Conservation (phyloP, 768 basidiomycete genomes). For the Naganishia vishniacii region DNA sequence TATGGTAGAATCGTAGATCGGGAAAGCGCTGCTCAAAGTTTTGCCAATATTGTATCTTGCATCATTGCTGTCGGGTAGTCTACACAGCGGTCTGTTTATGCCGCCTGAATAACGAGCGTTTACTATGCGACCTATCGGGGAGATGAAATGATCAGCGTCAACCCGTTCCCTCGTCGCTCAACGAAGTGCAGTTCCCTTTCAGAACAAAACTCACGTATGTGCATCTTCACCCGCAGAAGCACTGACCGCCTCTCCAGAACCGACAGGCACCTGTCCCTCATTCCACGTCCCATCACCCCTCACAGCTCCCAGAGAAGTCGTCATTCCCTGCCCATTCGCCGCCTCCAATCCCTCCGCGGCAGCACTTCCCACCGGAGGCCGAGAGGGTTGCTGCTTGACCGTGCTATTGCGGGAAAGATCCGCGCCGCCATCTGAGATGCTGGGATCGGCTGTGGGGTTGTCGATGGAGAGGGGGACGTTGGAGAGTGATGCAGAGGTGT, state of each 20-base stretch:
- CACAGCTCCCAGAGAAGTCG: not conserved
- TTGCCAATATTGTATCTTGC: not conserved
- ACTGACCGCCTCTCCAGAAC: not conserved
- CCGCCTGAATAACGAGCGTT: constrained; percentile 1
- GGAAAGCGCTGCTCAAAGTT: no score
- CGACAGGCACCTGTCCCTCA: not conserved
- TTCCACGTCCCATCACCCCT: not conserved
- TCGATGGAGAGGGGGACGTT: not conserved
- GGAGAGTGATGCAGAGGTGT: not conserved
- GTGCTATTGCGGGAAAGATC: not conserved
- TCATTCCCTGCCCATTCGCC: constrained; percentile 3
- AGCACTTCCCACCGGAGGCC: not conserved
- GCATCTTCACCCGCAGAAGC: not conserved
- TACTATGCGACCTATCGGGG: not conserved
- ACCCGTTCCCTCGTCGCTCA: not conserved
- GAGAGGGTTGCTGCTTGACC: not conserved
- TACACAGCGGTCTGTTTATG: constrained; percentile 3
- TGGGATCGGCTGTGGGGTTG: not conserved
- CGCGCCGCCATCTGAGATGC: not conserved
- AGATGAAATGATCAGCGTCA: not conserved
- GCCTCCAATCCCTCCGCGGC: not conserved
- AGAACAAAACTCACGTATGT: not conserved
- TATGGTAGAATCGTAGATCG: no score
- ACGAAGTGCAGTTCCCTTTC: no score
- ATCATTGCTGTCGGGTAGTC: not conserved